Evolutionary conservation across 2,329 filamentous ascomycete genomes (phyloP).

Genomic region (Neonectria ditissima): DNA sequence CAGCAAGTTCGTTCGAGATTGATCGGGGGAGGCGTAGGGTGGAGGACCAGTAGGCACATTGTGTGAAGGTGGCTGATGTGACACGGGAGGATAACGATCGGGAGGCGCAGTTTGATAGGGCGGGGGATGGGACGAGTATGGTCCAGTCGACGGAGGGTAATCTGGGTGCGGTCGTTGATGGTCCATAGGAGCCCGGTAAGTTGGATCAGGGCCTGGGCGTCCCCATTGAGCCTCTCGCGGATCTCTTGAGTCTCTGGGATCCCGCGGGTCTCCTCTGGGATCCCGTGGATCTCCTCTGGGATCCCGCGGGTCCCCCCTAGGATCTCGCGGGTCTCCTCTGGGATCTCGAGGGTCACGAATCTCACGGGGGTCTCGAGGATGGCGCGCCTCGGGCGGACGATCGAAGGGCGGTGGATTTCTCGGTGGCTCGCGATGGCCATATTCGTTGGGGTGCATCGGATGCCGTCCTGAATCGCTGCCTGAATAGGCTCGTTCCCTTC

Average conservation of each 20-base stretch:
- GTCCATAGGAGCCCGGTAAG: constrained; percentile 52
- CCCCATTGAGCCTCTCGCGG: constrained; percentile 50
- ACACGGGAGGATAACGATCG: constrained; percentile 51
- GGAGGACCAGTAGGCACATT: constrained; percentile 41
- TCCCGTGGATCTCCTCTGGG: constrained; percentile 34
- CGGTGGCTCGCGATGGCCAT: constrained; percentile 58
- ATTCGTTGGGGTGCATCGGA: constrained; percentile 51
- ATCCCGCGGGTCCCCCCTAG: constrained; percentile 37
- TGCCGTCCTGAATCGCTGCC: constrained; percentile 60
- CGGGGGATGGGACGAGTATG: constrained; percentile 50
- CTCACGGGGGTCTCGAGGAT: constrained; percentile 50
- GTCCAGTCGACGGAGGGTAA: constrained; percentile 58
- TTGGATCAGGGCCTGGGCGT: constrained; percentile 48
- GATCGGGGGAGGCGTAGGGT: constrained; percentile 64
- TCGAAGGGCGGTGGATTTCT: constrained; percentile 60
- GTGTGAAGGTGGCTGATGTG: constrained; percentile 51
- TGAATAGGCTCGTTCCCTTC: constrained; percentile 61
- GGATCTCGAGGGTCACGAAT: constrained; percentile 40
- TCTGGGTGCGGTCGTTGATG: constrained; percentile 60
- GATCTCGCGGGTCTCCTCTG: background rate
- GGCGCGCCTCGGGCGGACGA: constrained; percentile 56
- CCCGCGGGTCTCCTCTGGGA: background rate
- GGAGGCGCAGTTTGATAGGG: constrained; percentile 47
- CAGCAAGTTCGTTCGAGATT: constrained; percentile 57
- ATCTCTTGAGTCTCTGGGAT: constrained; percentile 35